phyloP scores from a whole-genome alignment of 164 flowering plant genomes.

The Magnolia kwangsiensis region DNA sequence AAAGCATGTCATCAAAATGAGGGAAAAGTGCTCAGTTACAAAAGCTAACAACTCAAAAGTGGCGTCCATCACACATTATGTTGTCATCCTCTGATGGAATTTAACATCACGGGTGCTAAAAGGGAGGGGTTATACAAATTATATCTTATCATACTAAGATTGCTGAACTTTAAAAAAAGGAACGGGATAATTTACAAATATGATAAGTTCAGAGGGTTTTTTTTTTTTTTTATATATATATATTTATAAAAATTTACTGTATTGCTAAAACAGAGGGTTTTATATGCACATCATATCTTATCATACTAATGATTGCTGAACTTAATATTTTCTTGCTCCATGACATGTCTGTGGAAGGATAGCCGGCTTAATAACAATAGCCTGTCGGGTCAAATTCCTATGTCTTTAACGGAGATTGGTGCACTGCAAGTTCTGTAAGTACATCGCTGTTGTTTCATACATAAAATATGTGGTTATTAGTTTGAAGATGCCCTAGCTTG shows the following conservation, averaged over 20 bases:
- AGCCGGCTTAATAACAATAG: conserved; percentile 77
- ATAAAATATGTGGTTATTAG: neutral
- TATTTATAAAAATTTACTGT: too few species aligned
- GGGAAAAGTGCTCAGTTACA: too few species aligned
- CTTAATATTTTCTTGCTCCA: conserved; percentile 11
- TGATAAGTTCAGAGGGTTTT: too few species aligned
- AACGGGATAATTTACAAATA: too few species aligned
- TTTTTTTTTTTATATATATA: too few species aligned
- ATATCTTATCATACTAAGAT: neutral
- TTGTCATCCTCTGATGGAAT: too few species aligned
- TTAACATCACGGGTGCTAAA: too few species aligned
- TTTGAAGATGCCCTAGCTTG: neutral
- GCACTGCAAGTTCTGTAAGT: conserved; percentile 70
- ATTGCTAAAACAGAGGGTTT: too few species aligned
- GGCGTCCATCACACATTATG: too few species aligned
- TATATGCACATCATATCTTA: neutral
- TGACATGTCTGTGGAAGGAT: conserved; percentile 35
- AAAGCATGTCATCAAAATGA: too few species aligned
- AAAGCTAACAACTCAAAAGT: too few species aligned
- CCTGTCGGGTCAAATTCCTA: conserved; percentile 51
- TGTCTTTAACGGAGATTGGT: conserved; percentile 43
- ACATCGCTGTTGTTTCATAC: neutral
- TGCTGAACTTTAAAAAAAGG: conserved; percentile 5
- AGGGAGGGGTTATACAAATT: neutral
- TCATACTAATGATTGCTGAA: conserved; percentile 3